Evolutionary conservation across 106 monocot species (phyloP), one percentile per base, ranked within the genome.

Genomic region (Acanthochlamys bracteata): DNA sequence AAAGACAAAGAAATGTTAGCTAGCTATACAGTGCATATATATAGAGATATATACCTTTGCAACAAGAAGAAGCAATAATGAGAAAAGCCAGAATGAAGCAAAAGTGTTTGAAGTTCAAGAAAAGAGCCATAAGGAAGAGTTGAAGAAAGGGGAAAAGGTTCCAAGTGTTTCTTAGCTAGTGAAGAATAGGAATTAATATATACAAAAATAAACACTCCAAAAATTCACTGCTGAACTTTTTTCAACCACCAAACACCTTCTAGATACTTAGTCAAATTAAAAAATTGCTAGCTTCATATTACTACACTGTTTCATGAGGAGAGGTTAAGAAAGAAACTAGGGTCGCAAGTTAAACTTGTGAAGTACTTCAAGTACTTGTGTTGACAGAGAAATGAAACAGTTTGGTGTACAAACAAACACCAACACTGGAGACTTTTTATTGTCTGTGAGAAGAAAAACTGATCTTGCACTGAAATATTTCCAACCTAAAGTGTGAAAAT

Each of bases 381-480:
- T 9, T 45, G 43, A 13, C 43, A 14, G 49, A 17, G 3, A 49
- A 49, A 17, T 14, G 49, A 49, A 49, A 49, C 49, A 49, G 49
- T 49, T 49, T 49, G 49, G 12, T 49, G 49, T 49, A 49, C 49
- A 49, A 49, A 14, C 49, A 17, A 14, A 14, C 49, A 49, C 49
- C 57, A 57, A 21, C 20, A 19, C 57, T 25, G 59, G 15, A 56
- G n/a, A 56, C 17, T 24, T 24, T 56, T 20, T 9, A 27, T 72
- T 83, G 39, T n/a, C 11, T 74, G 11, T 39, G 42, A 26, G 82
- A 66, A 25, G 33, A 33, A 33, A 33, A 33, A 33, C n/a, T n/a
- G n/a, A n/a, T n/a, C n/a, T n/a, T n/a, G 6, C 33, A 33, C 33
- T 33, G 6, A 1, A 33, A 33, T 33, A 33, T n/a, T n/a, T n/a